Evolutionary conservation across 2,329 filamentous ascomycete genomes (phyloP).

Genomic region (Colletotrichum trifolii): DNA sequence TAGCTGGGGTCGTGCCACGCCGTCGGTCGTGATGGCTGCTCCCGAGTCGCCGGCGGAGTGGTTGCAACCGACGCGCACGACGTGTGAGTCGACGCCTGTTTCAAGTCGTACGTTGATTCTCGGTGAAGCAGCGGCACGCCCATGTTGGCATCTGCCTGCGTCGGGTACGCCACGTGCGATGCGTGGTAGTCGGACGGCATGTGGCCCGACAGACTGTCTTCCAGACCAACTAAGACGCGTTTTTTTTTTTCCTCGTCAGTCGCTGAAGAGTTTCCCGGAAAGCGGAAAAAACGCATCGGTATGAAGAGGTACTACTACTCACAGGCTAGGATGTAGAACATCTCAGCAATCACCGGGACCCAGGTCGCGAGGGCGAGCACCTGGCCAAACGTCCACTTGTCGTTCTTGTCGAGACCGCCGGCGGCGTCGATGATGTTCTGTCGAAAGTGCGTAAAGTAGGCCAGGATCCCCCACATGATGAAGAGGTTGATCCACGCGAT

Average conservation of each 20-base stretch:
- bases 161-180: background rate
- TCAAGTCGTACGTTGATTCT: slow-evolving; percentile 9
- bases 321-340: slow-evolving; percentile 43
- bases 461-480: slow-evolving; percentile 45
- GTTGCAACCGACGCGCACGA: background rate
- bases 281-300: background rate
- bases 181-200: slow-evolving; percentile 33
- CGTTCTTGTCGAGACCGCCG: slow-evolving; percentile 38
- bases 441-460: slow-evolving; percentile 42
- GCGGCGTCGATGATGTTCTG: slow-evolving; percentile 29
- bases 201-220: slow-evolving; percentile 32
- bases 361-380: slow-evolving; percentile 45
- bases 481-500: slow-evolving; percentile 34
- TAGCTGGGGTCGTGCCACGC: slow-evolving; percentile 13
- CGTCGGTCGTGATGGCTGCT: background rate
- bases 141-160: slow-evolving; percentile 14
- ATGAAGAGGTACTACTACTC: slow-evolving; percentile 16
- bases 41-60: background rate
- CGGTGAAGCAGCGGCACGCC: slow-evolving; percentile 23
- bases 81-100: background rate
- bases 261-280: too few relatives aligned
- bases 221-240: slow-evolving; percentile 9
- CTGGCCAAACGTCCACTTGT: slow-evolving; percentile 46
- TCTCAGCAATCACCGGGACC: slow-evolving; percentile 43
- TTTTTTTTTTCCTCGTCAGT: background rate